Conservation (phyloP, 23 red algal genomes). For the Gracilaria domingensis region DNA sequence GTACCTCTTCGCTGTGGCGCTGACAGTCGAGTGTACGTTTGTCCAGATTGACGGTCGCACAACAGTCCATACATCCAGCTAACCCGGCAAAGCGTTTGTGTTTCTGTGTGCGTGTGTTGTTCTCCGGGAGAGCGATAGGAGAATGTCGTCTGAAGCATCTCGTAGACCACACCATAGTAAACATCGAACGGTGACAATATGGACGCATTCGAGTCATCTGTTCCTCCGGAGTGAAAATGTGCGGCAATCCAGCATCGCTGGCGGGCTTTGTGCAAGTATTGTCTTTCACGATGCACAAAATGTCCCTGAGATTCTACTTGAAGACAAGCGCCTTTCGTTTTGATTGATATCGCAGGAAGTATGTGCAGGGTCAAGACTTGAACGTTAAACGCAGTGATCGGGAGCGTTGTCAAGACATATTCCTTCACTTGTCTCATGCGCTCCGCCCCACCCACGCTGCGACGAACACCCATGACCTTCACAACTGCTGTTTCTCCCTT, state of each 20-base stretch:
- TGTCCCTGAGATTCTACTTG: background rate
- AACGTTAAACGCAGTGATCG: background rate
- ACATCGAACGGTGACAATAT: background rate
- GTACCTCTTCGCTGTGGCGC: background rate
- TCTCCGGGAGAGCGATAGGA: background rate
- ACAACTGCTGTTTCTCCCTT: background rate
- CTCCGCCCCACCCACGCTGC: background rate
- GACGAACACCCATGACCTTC: no score
- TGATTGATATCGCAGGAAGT: background rate
- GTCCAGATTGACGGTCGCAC: background rate
- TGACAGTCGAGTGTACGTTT: background rate
- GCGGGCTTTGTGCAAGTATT: background rate
- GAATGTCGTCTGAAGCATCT: background rate
- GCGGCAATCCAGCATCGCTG: background rate
- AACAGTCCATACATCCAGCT: background rate
- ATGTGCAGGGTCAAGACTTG: background rate
- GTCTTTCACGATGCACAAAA: background rate
- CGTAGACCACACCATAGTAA: background rate
- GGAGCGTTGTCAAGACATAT: background rate
- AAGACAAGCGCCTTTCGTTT: background rate
- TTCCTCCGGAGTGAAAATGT: background rate
- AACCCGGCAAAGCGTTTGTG: background rate
- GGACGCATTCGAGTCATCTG: background rate
- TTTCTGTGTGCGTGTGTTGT: background rate
- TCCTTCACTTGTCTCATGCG: background rate